Evolutionary conservation across 2,329 filamentous ascomycete species (phyloP).

Genomic region (Lecanosticta acicola): DNA sequence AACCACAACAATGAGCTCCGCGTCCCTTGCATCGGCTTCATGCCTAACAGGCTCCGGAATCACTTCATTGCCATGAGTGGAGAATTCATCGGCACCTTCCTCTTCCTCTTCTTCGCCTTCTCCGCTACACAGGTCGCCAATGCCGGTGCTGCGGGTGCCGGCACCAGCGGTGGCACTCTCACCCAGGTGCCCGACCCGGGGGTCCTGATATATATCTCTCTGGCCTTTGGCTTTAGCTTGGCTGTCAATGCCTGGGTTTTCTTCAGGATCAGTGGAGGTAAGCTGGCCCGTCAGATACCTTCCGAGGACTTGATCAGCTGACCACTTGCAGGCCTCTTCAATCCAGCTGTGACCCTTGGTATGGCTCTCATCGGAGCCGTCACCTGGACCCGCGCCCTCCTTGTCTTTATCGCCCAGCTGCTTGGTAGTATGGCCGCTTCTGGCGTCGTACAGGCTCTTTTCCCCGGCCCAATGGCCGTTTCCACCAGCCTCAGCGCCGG

Average conservation of each 20-base stretch:
- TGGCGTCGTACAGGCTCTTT: conserved; percentile 40
- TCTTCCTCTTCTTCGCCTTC: conserved; percentile 42
- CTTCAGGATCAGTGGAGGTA: conserved; percentile 39
- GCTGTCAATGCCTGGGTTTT: conserved; percentile 44
- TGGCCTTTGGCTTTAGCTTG: conserved; percentile 41
- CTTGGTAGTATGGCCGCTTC: conserved; percentile 43
- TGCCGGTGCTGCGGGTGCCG: conserved; percentile 25
- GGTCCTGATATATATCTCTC: conserved; percentile 35
- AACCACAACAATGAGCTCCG: conserved; percentile 33
- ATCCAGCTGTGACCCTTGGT: conserved; percentile 43
- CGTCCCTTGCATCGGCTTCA: conserved; percentile 37
- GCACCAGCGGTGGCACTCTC: conserved; percentile 9
- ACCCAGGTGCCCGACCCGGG: conserved; percentile 32
- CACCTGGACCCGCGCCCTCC: conserved; percentile 39
- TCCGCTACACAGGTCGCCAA: conserved; percentile 39
- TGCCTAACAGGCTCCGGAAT: conserved; percentile 40
- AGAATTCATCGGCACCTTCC: conserved; percentile 40
- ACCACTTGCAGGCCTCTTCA: conserved; percentile 29
- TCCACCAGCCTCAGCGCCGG: conserved; percentile 39
- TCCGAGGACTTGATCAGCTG: background rate
- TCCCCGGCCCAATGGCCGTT: conserved; percentile 43
- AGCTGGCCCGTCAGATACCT: conserved; percentile 1
- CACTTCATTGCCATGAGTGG: conserved; percentile 44
- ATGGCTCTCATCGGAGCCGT: conserved; percentile 45
- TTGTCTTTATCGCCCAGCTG: conserved; percentile 44